These are phyloP conservation scores for Pseudomassariella vexata DNA, from an alignment of 2,329 filamentous ascomycete genomes.

Conservation along the genomic window DNA sequence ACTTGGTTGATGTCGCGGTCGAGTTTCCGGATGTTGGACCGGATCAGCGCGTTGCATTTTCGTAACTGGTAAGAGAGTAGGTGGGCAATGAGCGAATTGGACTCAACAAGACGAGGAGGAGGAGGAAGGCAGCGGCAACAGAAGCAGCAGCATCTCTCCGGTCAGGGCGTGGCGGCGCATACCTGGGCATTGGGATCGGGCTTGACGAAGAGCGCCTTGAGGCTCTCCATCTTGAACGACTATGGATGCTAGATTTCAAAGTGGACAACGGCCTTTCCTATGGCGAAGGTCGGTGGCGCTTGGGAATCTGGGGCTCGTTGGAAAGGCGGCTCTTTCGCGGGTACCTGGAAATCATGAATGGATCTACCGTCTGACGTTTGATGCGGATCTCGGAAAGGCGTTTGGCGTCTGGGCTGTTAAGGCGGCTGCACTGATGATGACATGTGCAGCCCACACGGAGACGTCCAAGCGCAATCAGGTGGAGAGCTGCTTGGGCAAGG, in stretches of 20 bases:
- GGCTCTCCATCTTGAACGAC: slow-evolving; percentile 66
- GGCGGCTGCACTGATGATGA: too few relatives aligned
- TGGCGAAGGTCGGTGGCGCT: too few relatives aligned
- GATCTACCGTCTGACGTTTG: slow-evolving; percentile 6
- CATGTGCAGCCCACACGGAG: too few relatives aligned
- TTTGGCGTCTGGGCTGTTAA: too few relatives aligned
- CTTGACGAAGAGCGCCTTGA: slow-evolving; percentile 82
- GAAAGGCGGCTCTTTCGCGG: too few relatives aligned
- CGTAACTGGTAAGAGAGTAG: slow-evolving; percentile 57
- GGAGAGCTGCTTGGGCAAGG: too few relatives aligned
- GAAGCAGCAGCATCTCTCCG: not conserved
- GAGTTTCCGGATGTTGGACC: slow-evolving; percentile 84
- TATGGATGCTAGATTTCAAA: too few relatives aligned
- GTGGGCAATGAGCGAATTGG: not conserved
- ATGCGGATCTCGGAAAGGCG: too few relatives aligned
- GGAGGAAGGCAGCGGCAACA: slow-evolving; percentile 3
- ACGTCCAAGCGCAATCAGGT: too few relatives aligned
- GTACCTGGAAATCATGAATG: too few relatives aligned
- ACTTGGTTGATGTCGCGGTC: slow-evolving; percentile 84
- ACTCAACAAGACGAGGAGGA: slow-evolving; percentile 1
- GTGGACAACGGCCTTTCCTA: too few relatives aligned
- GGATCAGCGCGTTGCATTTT: slow-evolving; percentile 90
- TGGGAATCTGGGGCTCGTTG: too few relatives aligned
- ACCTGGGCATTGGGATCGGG: slow-evolving; percentile 93
- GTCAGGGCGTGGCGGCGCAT: slow-evolving; percentile 20